phyloP scores from a whole-genome alignment of 2,329 filamentous ascomycete genomes.

The Cladophialophora chaetospira region DNA sequence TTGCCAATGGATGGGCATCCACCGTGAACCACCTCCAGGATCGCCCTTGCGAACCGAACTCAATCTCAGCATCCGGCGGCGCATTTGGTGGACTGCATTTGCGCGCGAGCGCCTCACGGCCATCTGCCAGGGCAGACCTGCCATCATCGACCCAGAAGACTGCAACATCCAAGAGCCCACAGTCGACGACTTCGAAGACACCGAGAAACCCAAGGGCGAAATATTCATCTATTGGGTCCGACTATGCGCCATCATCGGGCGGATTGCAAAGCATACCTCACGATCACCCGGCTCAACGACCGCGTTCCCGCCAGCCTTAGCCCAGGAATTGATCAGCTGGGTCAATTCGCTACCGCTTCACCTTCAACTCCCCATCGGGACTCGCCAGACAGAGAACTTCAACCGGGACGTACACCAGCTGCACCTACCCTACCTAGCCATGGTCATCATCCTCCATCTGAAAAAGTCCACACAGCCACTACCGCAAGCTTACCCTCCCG shows the following conservation, averaged over 20 bases:
- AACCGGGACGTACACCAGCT: not conserved
- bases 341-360: not conserved
- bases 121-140: slow-evolving; percentile 48
- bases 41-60: too few relatives aligned
- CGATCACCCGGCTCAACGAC: too few relatives aligned
- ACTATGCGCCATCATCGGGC: slow-evolving; percentile 46
- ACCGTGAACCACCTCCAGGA: too few relatives aligned
- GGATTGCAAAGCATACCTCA: slow-evolving; percentile 41
- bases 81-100: slow-evolving; percentile 49
- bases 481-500: slow-evolving; percentile 40
- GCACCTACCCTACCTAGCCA: not conserved
- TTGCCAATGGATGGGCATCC: too few relatives aligned
- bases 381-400: not conserved
- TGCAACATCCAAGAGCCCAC: slow-evolving; percentile 45
- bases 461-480: slow-evolving; percentile 39
- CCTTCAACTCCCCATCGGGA: not conserved
- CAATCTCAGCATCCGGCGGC: too few relatives aligned
- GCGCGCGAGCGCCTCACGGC: slow-evolving; percentile 43
- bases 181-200: slow-evolving; percentile 41
- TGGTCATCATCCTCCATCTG: slow-evolving; percentile 22
- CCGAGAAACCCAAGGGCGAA: slow-evolving; percentile 40
- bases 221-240: slow-evolving; percentile 49
- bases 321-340: not conserved
- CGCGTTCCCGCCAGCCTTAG: not conserved
- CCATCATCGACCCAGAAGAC: slow-evolving; percentile 47